Percentiles rank a stretch among this genome's conserved stretches.
Conservation (phyloP, 805 yeast species). For the Candida maesae region DNA sequence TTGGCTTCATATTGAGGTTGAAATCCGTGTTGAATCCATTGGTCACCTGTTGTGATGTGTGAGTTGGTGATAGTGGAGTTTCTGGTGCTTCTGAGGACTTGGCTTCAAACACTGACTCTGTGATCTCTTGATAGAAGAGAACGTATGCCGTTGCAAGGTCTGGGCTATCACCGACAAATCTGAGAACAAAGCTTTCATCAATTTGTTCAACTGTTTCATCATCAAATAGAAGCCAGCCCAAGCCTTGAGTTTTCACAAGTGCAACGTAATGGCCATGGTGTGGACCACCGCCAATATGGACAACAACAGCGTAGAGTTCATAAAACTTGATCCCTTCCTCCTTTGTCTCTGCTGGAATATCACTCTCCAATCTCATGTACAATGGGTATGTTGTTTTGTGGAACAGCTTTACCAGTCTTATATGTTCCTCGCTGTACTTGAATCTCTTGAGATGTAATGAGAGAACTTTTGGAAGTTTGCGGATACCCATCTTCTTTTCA, state of each 20-base stretch:
- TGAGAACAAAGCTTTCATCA: constrained; percentile 74
- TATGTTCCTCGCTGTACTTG: constrained; percentile 81
- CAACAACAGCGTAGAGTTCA: constrained; percentile 81
- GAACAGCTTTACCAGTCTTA: constrained; percentile 79
- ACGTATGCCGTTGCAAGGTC: constrained; percentile 92
- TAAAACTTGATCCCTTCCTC: constrained; percentile 52
- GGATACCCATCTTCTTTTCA: constrained; percentile 79
- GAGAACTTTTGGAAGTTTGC: constrained; percentile 69
- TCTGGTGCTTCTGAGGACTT: background rate
- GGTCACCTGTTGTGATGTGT: background rate
- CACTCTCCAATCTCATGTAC: constrained; percentile 45
- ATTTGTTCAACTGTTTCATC: constrained; percentile 93
- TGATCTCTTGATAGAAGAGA: constrained; percentile 68
- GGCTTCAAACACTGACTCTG: constrained; percentile 32
- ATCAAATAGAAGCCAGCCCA: constrained; percentile 91
- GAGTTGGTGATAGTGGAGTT: background rate
- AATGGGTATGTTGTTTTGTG: constrained; percentile 81
- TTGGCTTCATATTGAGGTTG: constrained; percentile 12
- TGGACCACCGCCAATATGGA: constrained; percentile 97
- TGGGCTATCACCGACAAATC: constrained; percentile 84
- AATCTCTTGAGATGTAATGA: constrained; percentile 88
- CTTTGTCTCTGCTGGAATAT: constrained; percentile 54
- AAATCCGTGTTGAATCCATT: constrained; percentile 13
- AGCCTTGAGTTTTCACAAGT: constrained; percentile 68
- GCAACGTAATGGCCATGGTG: constrained; percentile 96